A percentile compares a stretch with the other conserved stretches of the same genome.
phyloP scores from a whole-genome alignment of 2,329 filamentous ascomycete species.

The Fusarium drepaniforme region DNA sequence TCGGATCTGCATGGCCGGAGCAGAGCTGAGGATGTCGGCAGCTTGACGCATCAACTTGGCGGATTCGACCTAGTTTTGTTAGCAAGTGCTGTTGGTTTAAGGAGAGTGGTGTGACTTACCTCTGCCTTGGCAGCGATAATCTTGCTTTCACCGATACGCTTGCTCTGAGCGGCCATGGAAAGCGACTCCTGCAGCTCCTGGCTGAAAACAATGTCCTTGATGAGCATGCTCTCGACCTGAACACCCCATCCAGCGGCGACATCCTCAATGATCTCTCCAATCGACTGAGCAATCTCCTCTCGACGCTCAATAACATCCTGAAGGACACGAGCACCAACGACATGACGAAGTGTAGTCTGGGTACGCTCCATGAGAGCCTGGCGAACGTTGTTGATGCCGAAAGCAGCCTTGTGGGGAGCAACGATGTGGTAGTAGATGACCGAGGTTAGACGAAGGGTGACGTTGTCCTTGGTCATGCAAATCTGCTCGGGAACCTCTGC shows the following conservation, averaged over 20 bases:
- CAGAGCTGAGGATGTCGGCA: conserved; percentile 90
- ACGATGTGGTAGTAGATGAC: conserved; percentile 99
- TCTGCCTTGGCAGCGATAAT: conserved; percentile 97
- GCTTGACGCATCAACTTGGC: conserved; percentile 95
- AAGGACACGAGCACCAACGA: conserved; percentile 93
- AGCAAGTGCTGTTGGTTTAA: not conserved
- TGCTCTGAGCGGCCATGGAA: conserved; percentile 98
- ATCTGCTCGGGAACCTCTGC: conserved; percentile 96
- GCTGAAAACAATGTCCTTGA: conserved; percentile 99
- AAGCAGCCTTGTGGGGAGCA: conserved; percentile 95
- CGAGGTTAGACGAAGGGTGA: conserved; percentile 91
- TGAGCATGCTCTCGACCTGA: conserved; percentile 96
- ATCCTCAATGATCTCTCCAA: conserved; percentile 97
- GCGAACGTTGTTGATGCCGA: conserved; percentile 93
- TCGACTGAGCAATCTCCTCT: conserved; percentile 95
- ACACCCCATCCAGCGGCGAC: conserved; percentile 96
- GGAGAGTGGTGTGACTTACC: conserved; percentile 46
- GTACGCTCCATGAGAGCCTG: conserved; percentile 98
- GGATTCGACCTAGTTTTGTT: conserved; percentile 75
- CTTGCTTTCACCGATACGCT: conserved; percentile 98
- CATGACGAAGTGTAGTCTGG: conserved; percentile 96
- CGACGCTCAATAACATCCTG: conserved; percentile 99
- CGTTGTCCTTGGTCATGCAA: conserved; percentile 99
- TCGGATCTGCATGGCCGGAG: conserved; percentile 97
- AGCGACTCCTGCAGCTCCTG: conserved; percentile 95